Evolutionary conservation across 371 early-diverging fungal species (phyloP), one percentile per base, ranked within the genome.

Genomic region (Nematocida sp.): DNA sequence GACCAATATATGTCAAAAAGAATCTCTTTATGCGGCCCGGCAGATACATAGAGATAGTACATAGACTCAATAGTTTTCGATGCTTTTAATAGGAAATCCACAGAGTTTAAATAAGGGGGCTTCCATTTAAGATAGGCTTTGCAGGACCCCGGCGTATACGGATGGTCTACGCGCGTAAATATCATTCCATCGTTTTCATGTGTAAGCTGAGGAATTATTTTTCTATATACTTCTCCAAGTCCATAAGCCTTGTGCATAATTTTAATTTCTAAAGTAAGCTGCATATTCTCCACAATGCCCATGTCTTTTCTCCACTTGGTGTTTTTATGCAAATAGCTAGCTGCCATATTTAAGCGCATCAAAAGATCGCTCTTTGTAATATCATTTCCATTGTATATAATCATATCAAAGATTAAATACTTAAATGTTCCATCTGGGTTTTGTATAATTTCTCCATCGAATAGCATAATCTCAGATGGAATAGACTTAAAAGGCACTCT

Each of bases 41-140:
- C 16, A 4, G 20, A 0, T 28, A 55, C 65, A 0, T 32, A 30
- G 5, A 79, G 57, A 0, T 23, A 26, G 45, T 79, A 78, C 16
- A 77, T 11, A 13, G 42, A 38, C 23, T 45, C 50, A 11, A 55
- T 13, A 2, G 16, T 11, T 18, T 2, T 2, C 2, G 66, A 38
- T 18, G 49, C 45, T 16, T 80, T 48, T 9, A 89, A 82, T 69
- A 85, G 86, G 66, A 97, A 94, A 80, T 98, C 98, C 13, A 95
- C 87, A 0, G 97, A 93, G 82, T 97, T 97, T 77, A 95, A 91
- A 64, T 90, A 87, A 11, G 93, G 88, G 11, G 97, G 95, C 80
- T 97, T 98, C 98, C 98, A 98, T 85, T 98, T 98, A 36, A 95
- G 82, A 89, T 93, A 93, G 75, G 89, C 90, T 7, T 86, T 76